Evolutionary conservation across 495 filamentous ascomycete species (phyloP).

Genomic region (Trypethelium eluteriae): DNA sequence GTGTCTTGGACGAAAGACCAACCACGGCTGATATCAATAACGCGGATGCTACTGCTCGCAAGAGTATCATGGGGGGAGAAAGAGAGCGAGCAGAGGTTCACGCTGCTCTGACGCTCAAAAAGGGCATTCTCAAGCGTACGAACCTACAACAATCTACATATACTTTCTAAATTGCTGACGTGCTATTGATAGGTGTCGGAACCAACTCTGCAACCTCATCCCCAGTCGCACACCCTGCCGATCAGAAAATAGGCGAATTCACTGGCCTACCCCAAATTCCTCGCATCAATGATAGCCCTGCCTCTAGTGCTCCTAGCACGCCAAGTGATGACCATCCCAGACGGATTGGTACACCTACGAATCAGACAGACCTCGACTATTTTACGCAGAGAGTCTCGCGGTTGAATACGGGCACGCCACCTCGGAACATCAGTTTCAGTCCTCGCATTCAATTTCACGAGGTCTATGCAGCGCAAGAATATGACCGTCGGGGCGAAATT

Average conservation of each 20-base stretch:
- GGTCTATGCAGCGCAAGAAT: conserved; percentile 90
- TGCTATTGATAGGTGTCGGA: conserved; percentile 41
- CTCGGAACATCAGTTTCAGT: conserved; percentile 84
- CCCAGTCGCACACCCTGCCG: conserved; percentile 52
- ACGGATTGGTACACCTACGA: conserved; percentile 58
- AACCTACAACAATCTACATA: conserved; percentile 16
- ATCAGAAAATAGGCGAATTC: conserved; percentile 33
- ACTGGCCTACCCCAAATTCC: conserved; percentile 43
- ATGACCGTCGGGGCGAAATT: conserved; percentile 91
- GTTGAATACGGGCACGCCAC: conserved; percentile 63
- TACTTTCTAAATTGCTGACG: conserved; percentile 18
- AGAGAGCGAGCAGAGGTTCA: conserved; percentile 85
- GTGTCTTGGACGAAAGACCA: conserved; percentile 31
- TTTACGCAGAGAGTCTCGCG: conserved; percentile 64
- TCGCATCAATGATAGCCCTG: conserved; percentile 65
- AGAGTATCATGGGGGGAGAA: conserved; percentile 86
- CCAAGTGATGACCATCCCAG: conserved; percentile 63
- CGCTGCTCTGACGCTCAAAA: conserved; percentile 62
- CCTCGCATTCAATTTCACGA: conserved; percentile 92
- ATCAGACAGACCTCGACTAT: conserved; percentile 75
- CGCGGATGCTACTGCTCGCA: conserved; percentile 52
- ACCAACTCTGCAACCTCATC: conserved; percentile 61
- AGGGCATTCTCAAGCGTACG: conserved; percentile 92
- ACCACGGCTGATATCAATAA: conserved; percentile 48
- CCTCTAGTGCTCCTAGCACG: conserved; percentile 74